Base-by-base conservation (phyloP, 345 rosid genomes). In the Rhizophora mangle region DNA sequence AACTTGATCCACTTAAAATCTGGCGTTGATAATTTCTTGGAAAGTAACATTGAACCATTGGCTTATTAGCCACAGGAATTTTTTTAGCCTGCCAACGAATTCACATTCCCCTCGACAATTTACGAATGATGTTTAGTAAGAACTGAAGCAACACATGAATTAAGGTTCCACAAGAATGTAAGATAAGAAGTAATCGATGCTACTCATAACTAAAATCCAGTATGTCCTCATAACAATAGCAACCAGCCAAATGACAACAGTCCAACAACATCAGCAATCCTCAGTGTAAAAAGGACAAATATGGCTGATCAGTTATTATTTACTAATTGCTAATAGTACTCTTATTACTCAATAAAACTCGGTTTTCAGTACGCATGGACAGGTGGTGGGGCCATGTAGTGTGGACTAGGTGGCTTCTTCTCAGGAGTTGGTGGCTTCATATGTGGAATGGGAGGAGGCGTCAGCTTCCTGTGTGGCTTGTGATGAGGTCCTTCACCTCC, bases 381-480 rank as follows among this genome's bases (percentile, higher is more conserved):
- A 5, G 71, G 67, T 27, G 74, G 71, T 8, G 79, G 75, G 60
- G 71, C 65, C 63, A 3, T 75, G 62, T 51, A 37, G 32, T 64
- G 46, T 26, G 65, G 63, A 56, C 6, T 39, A 39, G 15, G 47
- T 11, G 47, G 49, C 49, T 43, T 43, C 49, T 43, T 43, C 49
- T 39, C 49, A 43, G 49, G 49, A 43, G 18, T 2, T 11, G 63
- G 61, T 37, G 62, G 68, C 74, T 63, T 63, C 68, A 22, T 10
- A 22, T 43, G 15, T 6, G 72, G 58, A 20, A 54, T 54, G n/a
- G 58, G 62, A 36, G 60, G 56, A 67, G 67, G 72, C 67, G n/a
- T 43, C 57, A 47, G 20, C 76, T 65, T 72, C 53, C 60, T 11
- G 13, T 72, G 76, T 18, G 53, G 71, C 62, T 10, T 67, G 47